Evolutionary conservation across 352 stramenopile genomes (phyloP), one percentile per base, ranked within the genome.

Genomic region (Aphanomyces invadans): DNA sequence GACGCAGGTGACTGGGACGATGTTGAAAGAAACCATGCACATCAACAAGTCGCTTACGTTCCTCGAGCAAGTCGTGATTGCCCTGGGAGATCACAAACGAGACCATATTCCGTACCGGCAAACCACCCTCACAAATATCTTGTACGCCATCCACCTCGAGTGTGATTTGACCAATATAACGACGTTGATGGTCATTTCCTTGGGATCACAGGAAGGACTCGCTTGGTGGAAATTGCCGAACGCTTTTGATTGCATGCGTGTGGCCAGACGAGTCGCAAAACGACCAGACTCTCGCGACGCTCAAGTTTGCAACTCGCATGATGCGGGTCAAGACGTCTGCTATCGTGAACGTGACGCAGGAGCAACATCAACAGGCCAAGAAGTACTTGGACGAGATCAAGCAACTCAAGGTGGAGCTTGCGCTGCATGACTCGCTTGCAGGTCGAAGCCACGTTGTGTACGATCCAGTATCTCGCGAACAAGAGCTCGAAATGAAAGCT

Each of bases 41-140:
- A 98, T 99, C 70, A 98, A 98, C 74, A 92, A 97, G 76, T 97
- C 85, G 28, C 78, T 99, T 31, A 97, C 90, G 54, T 97, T 96
- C 62, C 75, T 99, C 25, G 89, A 98, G 78, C 91, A 98, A 70
- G 97, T 92, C 65, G 95, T 97, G 62, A 84, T 97, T 7, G 91
- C 90, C 11, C 73, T 97, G 26, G 83, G 80, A n/a, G 73, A 82
- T 1, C 79, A 89, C 44, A 77, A 86, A 56, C 75, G 72, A 26
- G 74, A 77, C 5, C 88, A 97, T 70, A 89, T 98, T 46, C 94
- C 92, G n/a, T 98, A 98, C 68, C 77, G 89, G 0, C 86, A 98
- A 60, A 98, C 92, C 5, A 98, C 98, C 69, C 82, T 99, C 33
- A 98, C 96, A 4, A 95, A 89, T 64, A 77, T 96, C 10, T 66